Evolutionary conservation across 2,329 filamentous ascomycete genomes (phyloP).

Genomic region (Stemphylium beticola): DNA sequence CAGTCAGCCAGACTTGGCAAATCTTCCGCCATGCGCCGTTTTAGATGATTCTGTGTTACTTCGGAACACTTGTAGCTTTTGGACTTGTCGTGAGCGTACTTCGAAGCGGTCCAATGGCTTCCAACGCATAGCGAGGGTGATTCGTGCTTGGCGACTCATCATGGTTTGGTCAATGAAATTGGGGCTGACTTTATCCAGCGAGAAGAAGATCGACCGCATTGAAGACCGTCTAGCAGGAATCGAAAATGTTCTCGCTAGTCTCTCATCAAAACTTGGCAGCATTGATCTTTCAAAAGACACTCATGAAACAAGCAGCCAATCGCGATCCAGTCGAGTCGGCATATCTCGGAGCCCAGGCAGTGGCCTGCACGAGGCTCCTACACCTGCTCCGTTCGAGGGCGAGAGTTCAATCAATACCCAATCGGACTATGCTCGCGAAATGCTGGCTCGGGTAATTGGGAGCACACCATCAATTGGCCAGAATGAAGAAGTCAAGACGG

Average conservation of each 20-base stretch:
- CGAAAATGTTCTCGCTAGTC: conserved; percentile 50
- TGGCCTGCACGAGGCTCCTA: conserved; percentile 33
- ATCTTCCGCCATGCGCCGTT: background rate
- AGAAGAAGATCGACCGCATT: conserved; percentile 61
- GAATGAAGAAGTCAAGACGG: conserved; percentile 43
- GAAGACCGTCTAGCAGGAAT: conserved; percentile 58
- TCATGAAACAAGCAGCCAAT: conserved; percentile 32
- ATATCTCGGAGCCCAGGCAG: conserved; percentile 16
- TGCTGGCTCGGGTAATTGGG: conserved; percentile 51
- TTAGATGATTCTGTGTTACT: no score
- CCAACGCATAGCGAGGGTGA: no score
- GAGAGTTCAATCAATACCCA: conserved; percentile 58
- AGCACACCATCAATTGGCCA: conserved; percentile 42
- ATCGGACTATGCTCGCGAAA: conserved; percentile 55
- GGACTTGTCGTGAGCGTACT: no score
- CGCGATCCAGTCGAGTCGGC: conserved; percentile 28
- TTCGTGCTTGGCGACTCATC: no score
- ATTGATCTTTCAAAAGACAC: conserved; percentile 32
- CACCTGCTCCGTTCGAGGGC: conserved; percentile 53
- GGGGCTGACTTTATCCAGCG: conserved; percentile 43
- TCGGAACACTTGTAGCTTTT: no score
- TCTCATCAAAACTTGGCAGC: conserved; percentile 40
- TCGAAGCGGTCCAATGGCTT: no score
- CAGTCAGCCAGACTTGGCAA: background rate
- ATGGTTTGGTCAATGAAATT: background rate